Conservation (phyloP, 495 filamentous ascomycete species). For the Thermochaetoides thermophila region DNA sequence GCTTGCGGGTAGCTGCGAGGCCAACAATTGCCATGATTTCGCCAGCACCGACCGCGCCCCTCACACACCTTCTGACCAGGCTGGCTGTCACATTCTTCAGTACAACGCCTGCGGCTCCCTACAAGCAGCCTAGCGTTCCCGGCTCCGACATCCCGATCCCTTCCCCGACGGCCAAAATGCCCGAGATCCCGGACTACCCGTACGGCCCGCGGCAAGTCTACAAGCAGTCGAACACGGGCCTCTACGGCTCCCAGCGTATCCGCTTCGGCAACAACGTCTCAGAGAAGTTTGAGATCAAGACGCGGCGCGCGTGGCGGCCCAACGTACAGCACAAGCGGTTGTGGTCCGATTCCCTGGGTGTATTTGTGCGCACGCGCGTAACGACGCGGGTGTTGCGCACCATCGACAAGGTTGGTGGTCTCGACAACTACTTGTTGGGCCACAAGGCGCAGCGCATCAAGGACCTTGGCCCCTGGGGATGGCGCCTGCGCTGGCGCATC, state of each 20-base stretch:
- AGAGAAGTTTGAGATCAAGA: constrained; percentile 60
- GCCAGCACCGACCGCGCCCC: background rate
- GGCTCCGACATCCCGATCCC: constrained; percentile 15
- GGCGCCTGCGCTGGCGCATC: constrained; percentile 71
- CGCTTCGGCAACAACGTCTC: constrained; percentile 89
- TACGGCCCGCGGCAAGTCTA: constrained; percentile 63
- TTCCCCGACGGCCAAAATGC: constrained; percentile 15
- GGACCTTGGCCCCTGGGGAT: constrained; percentile 76
- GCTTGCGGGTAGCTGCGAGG: constrained; percentile 8
- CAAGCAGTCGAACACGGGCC: constrained; percentile 77
- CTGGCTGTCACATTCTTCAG: constrained; percentile 9
- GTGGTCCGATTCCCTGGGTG: constrained; percentile 49
- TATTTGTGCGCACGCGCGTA: constrained; percentile 56
- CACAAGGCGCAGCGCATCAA: constrained; percentile 56
- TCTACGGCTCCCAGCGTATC: constrained; percentile 65
- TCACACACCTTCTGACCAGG: background rate
- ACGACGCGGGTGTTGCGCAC: constrained; percentile 68
- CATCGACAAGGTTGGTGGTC: constrained; percentile 70
- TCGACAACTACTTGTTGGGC: constrained; percentile 82
- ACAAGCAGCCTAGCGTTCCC: constrained; percentile 13
- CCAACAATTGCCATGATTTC: too few relatives aligned
- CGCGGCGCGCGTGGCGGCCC: constrained; percentile 71
- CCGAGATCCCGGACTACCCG: constrained; percentile 59
- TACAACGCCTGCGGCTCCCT: constrained; percentile 11
- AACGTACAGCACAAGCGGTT: constrained; percentile 72